Conservation (phyloP, 2,329 filamentous ascomycete species). For the Simplicillium sp. region DNA sequence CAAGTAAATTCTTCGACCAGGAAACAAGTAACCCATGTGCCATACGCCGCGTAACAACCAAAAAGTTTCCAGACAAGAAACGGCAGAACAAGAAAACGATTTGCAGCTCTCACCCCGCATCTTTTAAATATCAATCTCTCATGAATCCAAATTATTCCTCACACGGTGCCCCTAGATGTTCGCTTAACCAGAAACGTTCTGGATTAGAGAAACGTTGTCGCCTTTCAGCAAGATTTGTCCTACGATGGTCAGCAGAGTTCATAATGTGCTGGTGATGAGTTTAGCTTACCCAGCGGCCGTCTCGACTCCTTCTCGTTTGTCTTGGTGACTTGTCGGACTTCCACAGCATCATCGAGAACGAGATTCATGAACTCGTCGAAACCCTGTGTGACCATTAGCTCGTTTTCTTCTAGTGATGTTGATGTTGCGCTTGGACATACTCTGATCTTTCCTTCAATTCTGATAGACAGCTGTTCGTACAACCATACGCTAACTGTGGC, state of each 20-base stretch:
- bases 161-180: too few relatives aligned
- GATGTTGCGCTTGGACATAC: slow-evolving; percentile 42
- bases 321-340: slow-evolving; percentile 80
- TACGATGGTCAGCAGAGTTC: slow-evolving; percentile 25
- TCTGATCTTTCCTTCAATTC: slow-evolving; percentile 94
- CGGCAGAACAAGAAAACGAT: not conserved
- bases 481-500: slow-evolving; percentile 90
- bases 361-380: slow-evolving; percentile 99
- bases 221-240: slow-evolving; percentile 82
- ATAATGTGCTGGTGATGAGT: too few relatives aligned
- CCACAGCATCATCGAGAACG: slow-evolving; percentile 88
- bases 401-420: slow-evolving; percentile 56
- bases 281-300: slow-evolving; percentile 61
- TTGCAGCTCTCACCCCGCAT: not conserved
- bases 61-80: not conserved
- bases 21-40: not conserved
- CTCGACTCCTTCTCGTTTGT: slow-evolving; percentile 66
- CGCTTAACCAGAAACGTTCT: slow-evolving; percentile 31
- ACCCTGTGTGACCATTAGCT: slow-evolving; percentile 48
- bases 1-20: not conserved
- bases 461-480: slow-evolving; percentile 87
- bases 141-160: too few relatives aligned
- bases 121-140: not conserved
- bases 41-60: not conserved
- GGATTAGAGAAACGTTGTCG: slow-evolving; percentile 80